Evolutionary conservation across 495 filamentous ascomycete genomes (phyloP).

Genomic region (Tuber microsphaerosporum): DNA sequence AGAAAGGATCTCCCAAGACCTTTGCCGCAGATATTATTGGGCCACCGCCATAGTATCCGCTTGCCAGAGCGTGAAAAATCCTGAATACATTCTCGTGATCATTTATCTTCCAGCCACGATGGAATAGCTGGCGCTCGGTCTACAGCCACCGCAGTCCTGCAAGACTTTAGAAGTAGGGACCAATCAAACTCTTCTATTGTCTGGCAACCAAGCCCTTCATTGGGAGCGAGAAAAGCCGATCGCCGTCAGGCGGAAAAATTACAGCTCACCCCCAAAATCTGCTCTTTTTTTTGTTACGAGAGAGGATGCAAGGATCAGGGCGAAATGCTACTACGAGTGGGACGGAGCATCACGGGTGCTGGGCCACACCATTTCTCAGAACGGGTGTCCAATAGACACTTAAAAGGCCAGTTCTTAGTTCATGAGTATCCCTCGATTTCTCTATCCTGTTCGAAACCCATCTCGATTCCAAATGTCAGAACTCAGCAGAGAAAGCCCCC

Average conservation of each 20-base stretch:
- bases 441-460: neutral
- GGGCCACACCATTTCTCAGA: no score
- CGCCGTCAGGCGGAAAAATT: neutral
- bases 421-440: no score
- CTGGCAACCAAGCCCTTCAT: neutral
- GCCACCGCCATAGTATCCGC: neutral
- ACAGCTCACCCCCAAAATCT: neutral
- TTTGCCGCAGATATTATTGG: neutral
- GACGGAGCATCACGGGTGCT: neutral
- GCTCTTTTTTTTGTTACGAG: neutral
- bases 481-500: neutral
- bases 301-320: neutral
- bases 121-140: neutral
- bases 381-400: no score
- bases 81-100: neutral
- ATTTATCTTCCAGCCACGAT: neutral
- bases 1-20: neutral
- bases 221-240: neutral
- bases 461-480: neutral
- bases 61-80: neutral
- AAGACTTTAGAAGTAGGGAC: neutral
- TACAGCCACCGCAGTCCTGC: neutral
- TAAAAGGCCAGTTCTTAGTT: no score
- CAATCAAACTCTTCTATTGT: neutral
- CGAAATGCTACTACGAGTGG: neutral